A percentile compares a stretch with the other conserved stretches of the same genome.
Conservation (phyloP, 1,284 basidiomycete genomes). For the Ustilago cynodontis region DNA sequence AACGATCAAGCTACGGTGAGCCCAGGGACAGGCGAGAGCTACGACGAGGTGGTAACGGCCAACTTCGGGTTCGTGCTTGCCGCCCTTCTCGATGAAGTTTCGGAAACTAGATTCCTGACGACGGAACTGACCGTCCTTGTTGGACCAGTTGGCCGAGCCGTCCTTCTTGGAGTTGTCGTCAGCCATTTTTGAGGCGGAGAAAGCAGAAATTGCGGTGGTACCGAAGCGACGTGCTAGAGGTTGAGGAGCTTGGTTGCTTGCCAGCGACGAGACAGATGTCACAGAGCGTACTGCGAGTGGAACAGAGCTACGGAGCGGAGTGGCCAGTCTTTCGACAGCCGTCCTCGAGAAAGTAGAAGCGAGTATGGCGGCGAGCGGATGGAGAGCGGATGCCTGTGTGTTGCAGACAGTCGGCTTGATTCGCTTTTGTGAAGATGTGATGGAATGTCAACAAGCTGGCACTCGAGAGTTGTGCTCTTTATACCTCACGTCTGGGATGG, state of each 20-base stretch:
- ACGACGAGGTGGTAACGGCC: conserved; percentile 73
- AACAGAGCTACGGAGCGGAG: not conserved
- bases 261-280: not conserved
- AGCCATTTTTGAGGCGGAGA: conserved; percentile 13
- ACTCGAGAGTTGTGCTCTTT: not conserved
- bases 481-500: not conserved
- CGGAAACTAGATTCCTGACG: conserved; percentile 81
- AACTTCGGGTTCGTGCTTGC: conserved; percentile 83
- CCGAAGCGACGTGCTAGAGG: not conserved
- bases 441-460: not conserved
- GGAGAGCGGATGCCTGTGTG: conserved; percentile 8
- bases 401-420: conserved; percentile 1
- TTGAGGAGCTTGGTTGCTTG: not conserved
- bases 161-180: conserved; percentile 50
- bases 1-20: conserved; percentile 87
- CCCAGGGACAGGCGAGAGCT: conserved; percentile 79
- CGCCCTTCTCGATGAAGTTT: conserved; percentile 77
- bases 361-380: conserved; percentile 13
- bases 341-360: conserved; percentile 5
- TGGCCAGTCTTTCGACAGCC: conserved; percentile 8
- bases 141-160: conserved; percentile 66
- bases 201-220: not conserved
- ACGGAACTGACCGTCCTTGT: conserved; percentile 84
- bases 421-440: not conserved
- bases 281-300: not conserved